phyloP scores from a whole-genome alignment of 768 basidiomycete species.

The Russula dissimulans region DNA sequence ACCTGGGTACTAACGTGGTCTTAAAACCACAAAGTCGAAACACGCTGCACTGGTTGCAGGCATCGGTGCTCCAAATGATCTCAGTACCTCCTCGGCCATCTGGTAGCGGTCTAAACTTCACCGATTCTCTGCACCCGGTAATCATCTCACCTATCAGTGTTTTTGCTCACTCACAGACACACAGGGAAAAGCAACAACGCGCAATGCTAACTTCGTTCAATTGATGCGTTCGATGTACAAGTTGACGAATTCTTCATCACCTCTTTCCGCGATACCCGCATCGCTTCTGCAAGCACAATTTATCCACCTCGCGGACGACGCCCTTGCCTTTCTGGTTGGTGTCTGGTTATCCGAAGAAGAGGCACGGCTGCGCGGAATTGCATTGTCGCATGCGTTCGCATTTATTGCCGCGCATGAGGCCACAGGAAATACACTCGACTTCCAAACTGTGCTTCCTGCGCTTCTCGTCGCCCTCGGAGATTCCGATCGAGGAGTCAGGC shows the following conservation, averaged over 20 bases:
- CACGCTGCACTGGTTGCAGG: slow-evolving; percentile 49
- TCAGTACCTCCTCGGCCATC: slow-evolving; percentile 40
- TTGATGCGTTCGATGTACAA: slow-evolving; percentile 59
- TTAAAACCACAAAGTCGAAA: slow-evolving; percentile 51
- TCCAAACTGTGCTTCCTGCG: slow-evolving; percentile 69
- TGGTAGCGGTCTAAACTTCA: slow-evolving; percentile 41
- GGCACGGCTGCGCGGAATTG: slow-evolving; percentile 37
- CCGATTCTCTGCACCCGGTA: slow-evolving; percentile 23
- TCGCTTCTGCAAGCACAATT: slow-evolving; percentile 59
- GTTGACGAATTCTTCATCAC: slow-evolving; percentile 49
- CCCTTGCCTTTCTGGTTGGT: slow-evolving; percentile 74
- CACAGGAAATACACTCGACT: slow-evolving; percentile 51
- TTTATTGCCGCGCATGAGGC: slow-evolving; percentile 68
- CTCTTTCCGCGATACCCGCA: slow-evolving; percentile 41
- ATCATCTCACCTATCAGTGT: neutral
- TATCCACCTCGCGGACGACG: slow-evolving; percentile 53
- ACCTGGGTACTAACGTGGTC: slow-evolving; percentile 41
- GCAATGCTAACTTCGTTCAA: slow-evolving; percentile 39
- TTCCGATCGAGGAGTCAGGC: slow-evolving; percentile 33
- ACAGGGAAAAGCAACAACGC: slow-evolving; percentile 7
- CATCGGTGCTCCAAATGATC: slow-evolving; percentile 44
- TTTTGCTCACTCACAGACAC: neutral
- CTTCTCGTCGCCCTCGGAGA: slow-evolving; percentile 54
- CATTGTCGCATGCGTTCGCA: slow-evolving; percentile 67
- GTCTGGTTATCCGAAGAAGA: slow-evolving; percentile 38